phyloP scores from a whole-genome alignment of 2,329 filamentous ascomycete genomes.

The Aspergillus neotritici region DNA sequence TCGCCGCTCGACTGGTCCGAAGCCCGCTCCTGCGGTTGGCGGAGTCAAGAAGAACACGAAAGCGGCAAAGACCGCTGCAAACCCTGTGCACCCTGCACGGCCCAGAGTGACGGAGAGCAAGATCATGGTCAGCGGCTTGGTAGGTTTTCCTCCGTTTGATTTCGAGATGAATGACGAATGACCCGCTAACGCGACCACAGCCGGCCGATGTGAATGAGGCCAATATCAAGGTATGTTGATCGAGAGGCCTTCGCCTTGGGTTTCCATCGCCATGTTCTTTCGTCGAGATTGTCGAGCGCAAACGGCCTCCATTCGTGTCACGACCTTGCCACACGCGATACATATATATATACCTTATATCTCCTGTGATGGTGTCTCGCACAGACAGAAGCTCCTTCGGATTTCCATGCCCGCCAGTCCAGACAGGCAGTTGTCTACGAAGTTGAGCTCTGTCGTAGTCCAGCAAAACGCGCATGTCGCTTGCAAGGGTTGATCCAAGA shows the following conservation, averaged over 20 bases:
- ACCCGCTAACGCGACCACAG: slow-evolving; percentile 48
- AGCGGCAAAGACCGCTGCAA: slow-evolving; percentile 37
- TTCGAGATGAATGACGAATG: too few relatives aligned
- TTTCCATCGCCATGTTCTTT: slow-evolving; percentile 61
- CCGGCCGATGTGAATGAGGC: slow-evolving; percentile 92
- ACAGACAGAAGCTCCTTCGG: slow-evolving; percentile 34
- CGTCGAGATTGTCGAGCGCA: slow-evolving; percentile 37
- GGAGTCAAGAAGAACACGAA: slow-evolving; percentile 76
- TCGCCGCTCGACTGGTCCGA: slow-evolving; percentile 35
- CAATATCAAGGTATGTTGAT: slow-evolving; percentile 99
- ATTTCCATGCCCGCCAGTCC: slow-evolving; percentile 23
- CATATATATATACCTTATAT: slow-evolving; percentile 19
- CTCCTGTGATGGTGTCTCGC: slow-evolving; percentile 23
- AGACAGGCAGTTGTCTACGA: slow-evolving; percentile 16
- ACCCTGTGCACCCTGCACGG: slow-evolving; percentile 60
- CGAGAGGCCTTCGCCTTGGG: slow-evolving; percentile 67
- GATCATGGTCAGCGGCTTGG: slow-evolving; percentile 97
- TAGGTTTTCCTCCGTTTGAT: slow-evolving; percentile 54
- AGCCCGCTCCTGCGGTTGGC: slow-evolving; percentile 54
- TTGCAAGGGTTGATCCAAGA: slow-evolving; percentile 46
- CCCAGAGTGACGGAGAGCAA: slow-evolving; percentile 72
- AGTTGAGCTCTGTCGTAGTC: slow-evolving; percentile 57
- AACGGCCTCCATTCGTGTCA: slow-evolving; percentile 30
- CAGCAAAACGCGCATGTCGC: slow-evolving; percentile 36
- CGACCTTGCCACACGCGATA: slow-evolving; percentile 21